Conservation (phyloP, 192 early-diverging fungal genomes). For the Coemansia sp. region DNA sequence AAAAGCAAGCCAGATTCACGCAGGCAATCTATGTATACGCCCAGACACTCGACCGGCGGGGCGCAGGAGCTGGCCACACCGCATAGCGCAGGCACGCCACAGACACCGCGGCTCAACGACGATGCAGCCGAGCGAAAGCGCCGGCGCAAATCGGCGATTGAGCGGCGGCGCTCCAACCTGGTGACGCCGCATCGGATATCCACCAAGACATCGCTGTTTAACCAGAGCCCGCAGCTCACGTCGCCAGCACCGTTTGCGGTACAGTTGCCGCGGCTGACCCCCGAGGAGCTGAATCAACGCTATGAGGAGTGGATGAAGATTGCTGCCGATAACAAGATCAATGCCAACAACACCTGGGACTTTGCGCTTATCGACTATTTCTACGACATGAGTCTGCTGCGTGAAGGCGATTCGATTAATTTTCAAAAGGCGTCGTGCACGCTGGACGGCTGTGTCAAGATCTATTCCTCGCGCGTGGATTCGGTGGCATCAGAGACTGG, state of each 20-base stretch:
- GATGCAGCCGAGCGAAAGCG: conserved; percentile 53
- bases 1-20: neutral
- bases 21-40: conserved; percentile 30
- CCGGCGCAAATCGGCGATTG: conserved; percentile 53
- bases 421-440: conserved; percentile 98
- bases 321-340: conserved; percentile 96
- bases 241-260: conserved; percentile 46
- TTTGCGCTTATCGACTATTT: conserved; percentile 98
- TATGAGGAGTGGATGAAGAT: conserved; percentile 98
- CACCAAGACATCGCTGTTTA: conserved; percentile 31
- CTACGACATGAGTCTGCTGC: conserved; percentile 88
- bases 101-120: conserved; percentile 50
- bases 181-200: conserved; percentile 43
- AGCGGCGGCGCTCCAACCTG: conserved; percentile 44
- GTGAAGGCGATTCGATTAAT: conserved; percentile 96
- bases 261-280: conserved; percentile 49
- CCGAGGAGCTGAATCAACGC: conserved; percentile 59
- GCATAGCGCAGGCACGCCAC: conserved; percentile 31
- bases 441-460: conserved; percentile 94
- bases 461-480: conserved; percentile 96
- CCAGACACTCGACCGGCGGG: conserved; percentile 22
- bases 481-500: conserved; percentile 92
- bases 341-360: conserved; percentile 91
- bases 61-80: conserved; percentile 27
- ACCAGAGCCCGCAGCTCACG: conserved; percentile 31